Base-by-base conservation (phyloP, 257 asterid genomes). In the Mentha longifolia region DNA sequence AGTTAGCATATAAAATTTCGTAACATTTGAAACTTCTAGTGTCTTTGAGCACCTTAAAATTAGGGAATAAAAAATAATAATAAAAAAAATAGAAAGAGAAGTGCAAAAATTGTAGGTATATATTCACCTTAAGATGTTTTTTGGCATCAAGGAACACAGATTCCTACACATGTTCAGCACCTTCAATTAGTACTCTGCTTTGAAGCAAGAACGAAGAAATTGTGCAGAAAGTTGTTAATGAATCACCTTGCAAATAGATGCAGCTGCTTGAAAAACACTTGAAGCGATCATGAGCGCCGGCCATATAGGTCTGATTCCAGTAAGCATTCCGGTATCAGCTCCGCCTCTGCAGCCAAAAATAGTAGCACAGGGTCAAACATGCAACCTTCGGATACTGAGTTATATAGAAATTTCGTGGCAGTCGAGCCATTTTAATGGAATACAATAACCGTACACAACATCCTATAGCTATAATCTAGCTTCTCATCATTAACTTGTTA, bases 201-300 rank as follows among this genome's bases (percentile, higher is more conserved):
- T 43, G 39, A 39, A 80, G 55, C 19, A 65, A 42, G 33, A 35
- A 35, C n/a, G n/a, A 35, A 35, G 8, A 35, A 35, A 35, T 7
- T 5, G 8, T 35, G 39, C 8, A 35, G 4, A 7, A 2, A 28
- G 31, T 28, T 28, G 31, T 28, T 2, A 35, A 35, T 35, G 76
- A 50, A 39, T 50, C 69, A 87, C 98, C 96, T 92, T 92, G 65
- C 85, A 74, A 60, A 92, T 88, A 30, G 98, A 92, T 15, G 98
- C 96, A 72, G 73, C 92, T 25, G 98, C 98, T 83, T 89, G 98
- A 77, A 92, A 89, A 71, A 90, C 90, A 28, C 87, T 82, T n/a
- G 98, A 89, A 68, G 85, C 85, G 70, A 89, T 75, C 98, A 92
- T 92, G 71, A 92, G 56, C 33, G 57, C 81, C 25, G 98, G 98